phyloP scores from a whole-genome alignment of 2,329 filamentous ascomycete species.

The Cordyceps cateniannulata region DNA sequence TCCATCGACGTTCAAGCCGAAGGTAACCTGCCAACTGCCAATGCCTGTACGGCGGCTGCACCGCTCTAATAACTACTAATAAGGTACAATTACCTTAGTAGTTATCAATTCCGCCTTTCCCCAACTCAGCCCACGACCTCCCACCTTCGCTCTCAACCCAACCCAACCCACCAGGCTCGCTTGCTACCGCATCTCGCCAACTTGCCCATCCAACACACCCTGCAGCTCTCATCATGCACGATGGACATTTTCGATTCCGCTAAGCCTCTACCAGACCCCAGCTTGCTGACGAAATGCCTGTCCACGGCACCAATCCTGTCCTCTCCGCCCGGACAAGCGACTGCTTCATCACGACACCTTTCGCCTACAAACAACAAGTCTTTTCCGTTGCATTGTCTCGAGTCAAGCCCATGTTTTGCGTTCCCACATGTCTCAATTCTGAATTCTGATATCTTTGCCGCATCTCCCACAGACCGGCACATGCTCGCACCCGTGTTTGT shows the following conservation, averaged over 20 bases:
- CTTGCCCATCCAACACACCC: background rate
- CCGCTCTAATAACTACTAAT: too few relatives aligned
- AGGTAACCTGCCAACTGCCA: too few relatives aligned
- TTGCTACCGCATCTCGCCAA: background rate
- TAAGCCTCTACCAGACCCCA: background rate
- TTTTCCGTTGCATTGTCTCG: background rate
- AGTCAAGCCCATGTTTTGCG: background rate
- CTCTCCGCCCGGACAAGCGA: background rate
- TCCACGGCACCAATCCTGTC: constrained; percentile 1
- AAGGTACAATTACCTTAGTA: too few relatives aligned
- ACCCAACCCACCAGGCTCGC: background rate
- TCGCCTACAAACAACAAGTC: background rate
- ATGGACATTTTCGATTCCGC: constrained; percentile 6
- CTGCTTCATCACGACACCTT: background rate
- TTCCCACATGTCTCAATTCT: background rate
- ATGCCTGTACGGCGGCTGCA: too few relatives aligned
- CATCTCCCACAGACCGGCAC: background rate
- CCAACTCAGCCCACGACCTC: too few relatives aligned
- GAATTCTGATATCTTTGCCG: background rate
- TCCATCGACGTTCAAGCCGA: background rate
- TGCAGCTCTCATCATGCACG: background rate
- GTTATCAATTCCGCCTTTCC: too few relatives aligned
- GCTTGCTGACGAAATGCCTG: background rate
- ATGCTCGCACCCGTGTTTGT: background rate
- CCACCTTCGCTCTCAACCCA: background rate